Base-by-base conservation (phyloP, 305 asterid genomes). In the Fraxinus greggii region DNA sequence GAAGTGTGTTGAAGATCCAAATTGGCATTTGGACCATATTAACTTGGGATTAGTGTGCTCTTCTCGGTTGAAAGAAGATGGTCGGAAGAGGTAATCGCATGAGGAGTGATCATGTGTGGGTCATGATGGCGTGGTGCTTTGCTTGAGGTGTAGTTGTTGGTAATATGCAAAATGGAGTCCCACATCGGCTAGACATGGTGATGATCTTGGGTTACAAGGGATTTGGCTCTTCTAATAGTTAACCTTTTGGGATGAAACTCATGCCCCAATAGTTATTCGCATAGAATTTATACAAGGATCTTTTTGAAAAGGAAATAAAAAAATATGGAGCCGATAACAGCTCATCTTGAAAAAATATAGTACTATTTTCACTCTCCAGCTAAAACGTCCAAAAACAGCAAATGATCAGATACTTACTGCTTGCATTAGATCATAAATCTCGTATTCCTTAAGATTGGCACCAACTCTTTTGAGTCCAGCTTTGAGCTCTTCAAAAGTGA, bases 401-500 rank as follows among this genome's bases (percentile, higher is more conserved):
- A 70, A 78, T 69, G 75, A 81, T 48, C 36, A 36, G 29, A 80
- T 82, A 75, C 86, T 90, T 89, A 92, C 97, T 21, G 97, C 97
- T 84, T 92, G 93, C 97, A 92, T 92, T 65, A 92, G 93, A 86
- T 92, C 94, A 42, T 91, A 89, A 72, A 92, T 91, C 91, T 92
- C 97, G 0, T 94, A 91, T 40, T 92, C 97, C 81, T 88, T 91
- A 78, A 92, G 88, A 85, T 89, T 89, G 78, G 97, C 94, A 15
- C 97, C 97, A 12, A 89, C 91, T 89, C 90, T 91, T 81, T 91
- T 92, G 24, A 92, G 88, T 38, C 97, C 97, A 78, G 86, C 97
- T 89, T 92, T 90, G 79, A 92, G 97, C 86, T 92, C 97, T 85
- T 92, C 97, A 69, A 92, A 92, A 56, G 97, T 92, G 82, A 92